Base-by-base conservation (phyloP, 768 basidiomycete genomes). In the Suillus placidus region DNA sequence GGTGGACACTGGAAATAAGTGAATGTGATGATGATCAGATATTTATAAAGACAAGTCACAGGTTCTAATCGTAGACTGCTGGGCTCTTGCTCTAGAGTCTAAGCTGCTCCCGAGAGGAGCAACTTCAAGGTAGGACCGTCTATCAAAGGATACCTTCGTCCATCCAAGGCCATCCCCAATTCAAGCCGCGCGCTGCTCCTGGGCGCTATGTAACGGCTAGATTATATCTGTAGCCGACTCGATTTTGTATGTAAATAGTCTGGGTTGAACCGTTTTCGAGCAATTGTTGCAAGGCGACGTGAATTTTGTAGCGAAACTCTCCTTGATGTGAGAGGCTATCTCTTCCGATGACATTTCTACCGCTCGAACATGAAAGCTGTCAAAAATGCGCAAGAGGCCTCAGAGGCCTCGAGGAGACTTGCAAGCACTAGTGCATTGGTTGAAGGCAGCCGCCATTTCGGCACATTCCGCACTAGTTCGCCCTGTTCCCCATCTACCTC, bases 401-500 rank as follows among this genome's bases (percentile, higher is more conserved):
- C 12, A 14, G 26, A 52, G 12, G 47, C 52, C 64, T 32, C 42
- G 42, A 37, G 14, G 38, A 42, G 14, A 32, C 38, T 54, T 54
- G 30, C 16, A 55, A 55, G 54, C 20, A 32, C 26, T 26, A 34
- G 18, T 16, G 14, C 40, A 49, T 13, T 49, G 23, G 12, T 32
- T 5, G 52, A 55, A 55, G 52, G 52, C 32, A 54, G 54, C 34
- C 32, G 34, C 51, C 32, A 8, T 37, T 42, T 76, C 74, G 74
- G 76, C 72, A 77, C 69, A 23, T 77, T 69, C 76, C 78, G 76
- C 40, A 49, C 63, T 62, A 35, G 26, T 35, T 55, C 23, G 64
- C 71, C 66, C 60, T 69, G 68, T 49, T 66, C 71, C 69, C 61
- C 34, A 34, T 71, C 66, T 66, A 54, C 63, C 20, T 45, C 55